Evolutionary conservation across 2,329 filamentous ascomycete genomes (phyloP), one percentile per base, ranked within the genome.

Genomic region (Pyrenochaeta sp.): DNA sequence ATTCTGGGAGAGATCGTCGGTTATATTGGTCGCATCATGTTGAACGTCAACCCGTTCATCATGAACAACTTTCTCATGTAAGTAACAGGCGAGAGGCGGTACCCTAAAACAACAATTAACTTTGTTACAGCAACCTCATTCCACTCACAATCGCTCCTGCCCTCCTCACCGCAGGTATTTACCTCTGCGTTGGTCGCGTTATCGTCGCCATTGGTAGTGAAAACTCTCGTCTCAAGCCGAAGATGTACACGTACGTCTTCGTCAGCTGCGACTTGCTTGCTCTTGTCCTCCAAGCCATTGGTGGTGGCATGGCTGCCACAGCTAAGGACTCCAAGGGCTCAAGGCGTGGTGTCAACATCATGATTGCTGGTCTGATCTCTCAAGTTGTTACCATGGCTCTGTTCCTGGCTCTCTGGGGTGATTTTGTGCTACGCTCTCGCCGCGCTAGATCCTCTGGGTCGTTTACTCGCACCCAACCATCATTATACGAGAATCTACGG

Each of bases 221-320:
- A 5, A 58, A 64, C 49, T 72, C 72, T 7, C 67, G 65, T 15
- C 30, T 74, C 24, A 66, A 62, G 48, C 71, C 68, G 2, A 69
- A 67, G 36, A 54, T 81, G 40, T 86, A 85, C 69, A 85, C 85
- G 10, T 82, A 82, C 72, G 79, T 86, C 56, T 88, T 88, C 73
- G 81, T 88, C 59, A 72, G 76, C 36, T 86, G 82, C 66, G 86
- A 88, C 63, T 58, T 87, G 27, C 66, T 85, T 44, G 82, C 82
- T n/a, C 79, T 88, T n/a, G 59, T 86, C 27, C 73, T 87, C 12
- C 86, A 88, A 71, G 84, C 82, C 2, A 78, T 78, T 4, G 85
- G 85, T 9, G 86, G 86, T 51, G 85, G 80, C 36, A 78, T 87
- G 44, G 84, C 86, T 2, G 83, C 85, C 0, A 81, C 81, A 0